Evolutionary conservation across 177 flowering plant genomes (phyloP).

Genomic region (Vitis hybrid): DNA sequence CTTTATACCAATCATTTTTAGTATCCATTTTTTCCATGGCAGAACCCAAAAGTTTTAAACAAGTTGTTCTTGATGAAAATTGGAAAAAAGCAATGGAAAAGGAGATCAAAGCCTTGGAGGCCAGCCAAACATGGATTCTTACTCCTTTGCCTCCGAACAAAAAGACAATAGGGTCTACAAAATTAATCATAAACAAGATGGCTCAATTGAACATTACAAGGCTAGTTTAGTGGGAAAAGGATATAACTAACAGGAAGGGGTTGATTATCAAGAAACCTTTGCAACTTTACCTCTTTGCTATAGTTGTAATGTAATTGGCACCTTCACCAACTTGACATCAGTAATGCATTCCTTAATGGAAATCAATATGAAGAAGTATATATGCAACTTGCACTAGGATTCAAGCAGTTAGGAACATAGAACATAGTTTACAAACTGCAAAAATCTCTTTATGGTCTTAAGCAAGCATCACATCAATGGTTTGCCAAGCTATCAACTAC

Average conservation of each 20-base stretch:
- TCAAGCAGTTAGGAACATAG: no score
- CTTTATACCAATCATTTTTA: neutral
- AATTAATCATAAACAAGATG: neutral
- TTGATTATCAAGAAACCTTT: slow-evolving; percentile 1
- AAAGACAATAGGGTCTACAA: neutral
- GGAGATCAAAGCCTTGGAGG: neutral
- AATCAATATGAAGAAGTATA: neutral
- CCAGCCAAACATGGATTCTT: neutral
- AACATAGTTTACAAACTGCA: neutral
- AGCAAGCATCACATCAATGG: neutral
- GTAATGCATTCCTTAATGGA: neutral
- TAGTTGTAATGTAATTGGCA: neutral
- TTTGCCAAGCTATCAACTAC: neutral
- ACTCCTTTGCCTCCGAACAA: neutral
- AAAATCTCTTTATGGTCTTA: no score
- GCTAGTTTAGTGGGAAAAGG: neutral
- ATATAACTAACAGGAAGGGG: neutral
- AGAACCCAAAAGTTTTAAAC: neutral
- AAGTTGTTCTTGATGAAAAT: neutral
- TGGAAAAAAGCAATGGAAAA: neutral
- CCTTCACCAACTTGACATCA: neutral
- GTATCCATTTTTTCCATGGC: neutral
- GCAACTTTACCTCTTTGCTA: neutral
- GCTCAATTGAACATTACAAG: neutral
- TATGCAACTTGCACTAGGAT: neutral